Percentiles rank a stretch among this genome's conserved stretches.
Evolutionary conservation across 2,329 filamentous ascomycete species (phyloP).

Genomic region (Alternaria triticina): DNA sequence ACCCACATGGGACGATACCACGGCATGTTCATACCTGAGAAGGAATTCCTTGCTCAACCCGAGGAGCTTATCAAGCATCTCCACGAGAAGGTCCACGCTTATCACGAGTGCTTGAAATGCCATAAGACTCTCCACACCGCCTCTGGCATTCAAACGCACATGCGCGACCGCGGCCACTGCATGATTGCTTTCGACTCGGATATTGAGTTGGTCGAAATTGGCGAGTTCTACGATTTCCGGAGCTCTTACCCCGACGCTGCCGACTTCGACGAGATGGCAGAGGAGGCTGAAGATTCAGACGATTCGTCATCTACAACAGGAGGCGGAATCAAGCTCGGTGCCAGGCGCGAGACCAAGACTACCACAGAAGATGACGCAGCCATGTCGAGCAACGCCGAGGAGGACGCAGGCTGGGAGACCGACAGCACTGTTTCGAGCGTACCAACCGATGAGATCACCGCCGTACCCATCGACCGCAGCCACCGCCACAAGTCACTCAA

Average conservation of each 20-base stretch:
- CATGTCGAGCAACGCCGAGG: constrained; percentile 61
- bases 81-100: constrained; percentile 78
- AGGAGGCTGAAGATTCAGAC: constrained; percentile 51
- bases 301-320: constrained; percentile 55
- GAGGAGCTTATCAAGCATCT: constrained; percentile 82
- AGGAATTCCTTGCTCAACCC: constrained; percentile 78
- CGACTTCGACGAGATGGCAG: constrained; percentile 59
- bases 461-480: constrained; percentile 76
- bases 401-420: constrained; percentile 92
- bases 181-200: constrained; percentile 92
- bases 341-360: constrained; percentile 59
- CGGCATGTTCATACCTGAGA: constrained; percentile 95
- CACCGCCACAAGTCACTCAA: constrained; percentile 75
- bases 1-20: constrained; percentile 92
- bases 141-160: constrained; percentile 89
- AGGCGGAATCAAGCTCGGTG: constrained; percentile 73
- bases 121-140: constrained; percentile 80
- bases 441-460: constrained; percentile 81
- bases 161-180: constrained; percentile 96
- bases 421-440: constrained; percentile 87
- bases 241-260: constrained; percentile 90
- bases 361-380: constrained; percentile 43
- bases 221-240: constrained; percentile 96
- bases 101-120: constrained; percentile 87
- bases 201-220: constrained; percentile 90